These are phyloP conservation scores for Diaporthe sp. DNA, from an alignment of 2,329 filamentous ascomycete species.

Conservation along the genomic window DNA sequence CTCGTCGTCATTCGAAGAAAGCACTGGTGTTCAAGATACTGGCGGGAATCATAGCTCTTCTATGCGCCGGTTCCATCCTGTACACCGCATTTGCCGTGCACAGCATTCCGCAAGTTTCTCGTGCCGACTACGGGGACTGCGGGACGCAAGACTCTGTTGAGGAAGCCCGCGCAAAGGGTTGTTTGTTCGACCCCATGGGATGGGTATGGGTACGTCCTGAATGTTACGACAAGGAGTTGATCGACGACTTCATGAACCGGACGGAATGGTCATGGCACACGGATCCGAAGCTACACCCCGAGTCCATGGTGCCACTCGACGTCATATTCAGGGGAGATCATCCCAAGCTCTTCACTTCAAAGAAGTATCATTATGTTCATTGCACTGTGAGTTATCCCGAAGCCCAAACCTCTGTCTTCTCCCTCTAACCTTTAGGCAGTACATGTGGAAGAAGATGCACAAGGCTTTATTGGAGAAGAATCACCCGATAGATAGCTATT, in stretches of 20 bases:
- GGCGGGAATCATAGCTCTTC: slow-evolving; percentile 4
- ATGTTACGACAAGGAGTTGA: slow-evolving; percentile 40
- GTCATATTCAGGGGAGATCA: slow-evolving; percentile 37
- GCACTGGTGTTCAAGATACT: slow-evolving; percentile 16
- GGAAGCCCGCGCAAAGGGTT: slow-evolving; percentile 39
- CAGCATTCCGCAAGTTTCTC: not conserved
- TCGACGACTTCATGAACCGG: slow-evolving; percentile 39
- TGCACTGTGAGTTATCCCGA: slow-evolving; percentile 11
- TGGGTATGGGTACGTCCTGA: slow-evolving; percentile 40
- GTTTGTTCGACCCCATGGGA: slow-evolving; percentile 40
- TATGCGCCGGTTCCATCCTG: slow-evolving; percentile 16
- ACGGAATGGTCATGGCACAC: slow-evolving; percentile 39
- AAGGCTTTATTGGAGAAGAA: slow-evolving; percentile 38
- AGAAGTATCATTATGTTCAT: slow-evolving; percentile 33
- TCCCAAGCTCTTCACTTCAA: slow-evolving; percentile 36
- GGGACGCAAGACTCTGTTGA: slow-evolving; percentile 33
- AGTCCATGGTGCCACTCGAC: slow-evolving; percentile 34
- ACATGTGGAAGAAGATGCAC: slow-evolving; percentile 41
- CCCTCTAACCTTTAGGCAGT: slow-evolving; percentile 9
- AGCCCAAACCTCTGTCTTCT: not conserved
- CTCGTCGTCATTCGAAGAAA: not conserved
- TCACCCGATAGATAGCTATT: slow-evolving; percentile 38
- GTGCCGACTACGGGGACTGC: slow-evolving; percentile 38
- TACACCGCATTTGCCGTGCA: slow-evolving; percentile 16
- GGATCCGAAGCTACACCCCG: slow-evolving; percentile 36